Percentiles rank a stretch among this genome's conserved stretches.
Conservation (phyloP, 495 filamentous ascomycete species). For the Bacidia rubella region DNA sequence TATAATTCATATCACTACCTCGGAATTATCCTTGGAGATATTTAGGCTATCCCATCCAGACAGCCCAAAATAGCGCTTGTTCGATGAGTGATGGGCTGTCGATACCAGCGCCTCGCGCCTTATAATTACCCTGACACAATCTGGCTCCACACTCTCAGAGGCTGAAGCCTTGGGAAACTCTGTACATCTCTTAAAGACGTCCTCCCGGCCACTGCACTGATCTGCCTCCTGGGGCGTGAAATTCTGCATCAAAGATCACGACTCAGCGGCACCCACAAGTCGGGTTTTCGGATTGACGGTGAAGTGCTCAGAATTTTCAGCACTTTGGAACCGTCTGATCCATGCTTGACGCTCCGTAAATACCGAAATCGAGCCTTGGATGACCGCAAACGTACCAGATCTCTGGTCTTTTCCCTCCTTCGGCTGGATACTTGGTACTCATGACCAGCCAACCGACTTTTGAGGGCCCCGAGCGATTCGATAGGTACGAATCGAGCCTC, state of each 20-base stretch:
- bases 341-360: background rate
- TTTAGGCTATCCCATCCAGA: background rate
- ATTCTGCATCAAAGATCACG: background rate
- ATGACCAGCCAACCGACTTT: background rate
- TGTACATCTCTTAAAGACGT: background rate
- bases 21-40: too few relatives aligned
- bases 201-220: background rate
- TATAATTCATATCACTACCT: too few relatives aligned
- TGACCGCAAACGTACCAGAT: background rate
- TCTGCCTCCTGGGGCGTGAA: background rate
- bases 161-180: background rate
- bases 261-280: background rate
- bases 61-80: background rate
- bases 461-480: background rate
- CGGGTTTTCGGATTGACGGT: background rate
- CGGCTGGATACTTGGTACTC: background rate
- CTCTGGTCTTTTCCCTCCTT: background rate
- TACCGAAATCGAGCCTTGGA: background rate
- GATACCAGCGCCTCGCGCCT: background rate
- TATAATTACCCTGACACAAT: background rate
- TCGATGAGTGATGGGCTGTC: background rate
- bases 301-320: background rate
- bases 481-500: conserved; percentile 6
- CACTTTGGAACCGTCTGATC: background rate
- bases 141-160: background rate